Conservation (phyloP, 257 asterid species). For the Agastache rugosa region DNA sequence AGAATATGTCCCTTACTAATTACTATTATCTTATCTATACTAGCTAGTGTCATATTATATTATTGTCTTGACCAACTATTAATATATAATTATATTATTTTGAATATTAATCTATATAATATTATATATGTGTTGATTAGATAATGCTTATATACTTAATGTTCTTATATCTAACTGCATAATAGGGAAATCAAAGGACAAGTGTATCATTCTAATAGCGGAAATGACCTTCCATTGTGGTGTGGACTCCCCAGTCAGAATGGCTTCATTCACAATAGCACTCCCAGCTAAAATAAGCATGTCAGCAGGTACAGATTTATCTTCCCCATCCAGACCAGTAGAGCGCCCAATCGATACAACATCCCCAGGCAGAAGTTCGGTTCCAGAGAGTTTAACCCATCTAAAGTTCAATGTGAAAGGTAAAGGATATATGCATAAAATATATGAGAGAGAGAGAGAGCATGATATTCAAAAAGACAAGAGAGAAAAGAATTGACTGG, state of each 20-base stretch:
- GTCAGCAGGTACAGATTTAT: slow-evolving; percentile 96
- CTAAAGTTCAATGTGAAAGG: slow-evolving; percentile 48
- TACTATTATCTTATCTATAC: too few species aligned
- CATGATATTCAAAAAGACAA: neutral
- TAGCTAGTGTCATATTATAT: too few species aligned
- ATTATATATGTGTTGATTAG: too few species aligned
- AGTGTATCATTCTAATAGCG: slow-evolving; percentile 15
- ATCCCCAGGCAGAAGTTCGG: slow-evolving; percentile 96
- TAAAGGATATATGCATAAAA: slow-evolving; percentile 33
- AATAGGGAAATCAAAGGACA: slow-evolving; percentile 5
- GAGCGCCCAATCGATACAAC: slow-evolving; percentile 98
- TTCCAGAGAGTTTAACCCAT: slow-evolving; percentile 93
- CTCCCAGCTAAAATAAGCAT: slow-evolving; percentile 98
- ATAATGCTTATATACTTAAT: too few species aligned
- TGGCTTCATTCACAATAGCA: slow-evolving; percentile 98
- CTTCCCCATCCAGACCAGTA: slow-evolving; percentile 81
- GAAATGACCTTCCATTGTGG: slow-evolving; percentile 96
- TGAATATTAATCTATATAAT: too few species aligned
- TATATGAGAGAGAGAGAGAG: slow-evolving; percentile 4
- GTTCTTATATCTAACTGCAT: neutral
- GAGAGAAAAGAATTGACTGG: slow-evolving; percentile 24
- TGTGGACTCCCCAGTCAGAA: slow-evolving; percentile 97
- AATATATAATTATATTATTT: too few species aligned
- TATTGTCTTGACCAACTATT: too few species aligned
- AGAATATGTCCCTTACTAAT: too few species aligned